Conservation (phyloP, 139 green algal species). For the Chlamydomonas urium region DNA sequence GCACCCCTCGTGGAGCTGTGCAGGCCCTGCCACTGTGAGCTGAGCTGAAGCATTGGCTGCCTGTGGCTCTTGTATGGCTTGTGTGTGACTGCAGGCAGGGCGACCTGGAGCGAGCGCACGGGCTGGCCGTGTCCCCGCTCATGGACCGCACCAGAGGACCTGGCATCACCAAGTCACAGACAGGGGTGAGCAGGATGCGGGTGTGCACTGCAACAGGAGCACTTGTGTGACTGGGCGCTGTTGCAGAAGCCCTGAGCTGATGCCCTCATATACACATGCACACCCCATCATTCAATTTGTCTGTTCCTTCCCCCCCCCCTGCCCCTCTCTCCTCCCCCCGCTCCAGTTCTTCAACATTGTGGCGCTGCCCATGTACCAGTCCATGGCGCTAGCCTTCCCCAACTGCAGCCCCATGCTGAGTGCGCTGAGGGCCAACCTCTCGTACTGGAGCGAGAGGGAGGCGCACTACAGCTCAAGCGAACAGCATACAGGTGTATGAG, state of each 20-base stretch:
- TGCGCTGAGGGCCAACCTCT: not conserved
- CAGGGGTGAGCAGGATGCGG: no score
- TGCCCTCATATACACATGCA: no score
- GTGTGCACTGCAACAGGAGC: no score
- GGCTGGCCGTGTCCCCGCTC: slow-evolving; percentile 35
- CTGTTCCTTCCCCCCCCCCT: no score
- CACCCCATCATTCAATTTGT: no score
- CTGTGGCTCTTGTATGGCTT: no score
- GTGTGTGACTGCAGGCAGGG: slow-evolving; percentile 26
- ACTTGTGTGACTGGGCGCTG: no score
- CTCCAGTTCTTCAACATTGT: slow-evolving; percentile 13
- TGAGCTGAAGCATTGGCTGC: no score
- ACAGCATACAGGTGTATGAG: no score
- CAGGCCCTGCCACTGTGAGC: not conserved
- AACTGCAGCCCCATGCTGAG: not conserved
- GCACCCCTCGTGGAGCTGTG: not conserved
- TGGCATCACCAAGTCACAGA: slow-evolving; percentile 10
- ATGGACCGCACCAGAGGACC: slow-evolving; percentile 36
- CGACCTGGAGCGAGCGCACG: slow-evolving; percentile 29
- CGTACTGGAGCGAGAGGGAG: not conserved
- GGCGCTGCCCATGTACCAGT: not conserved
- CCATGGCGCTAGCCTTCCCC: not conserved
- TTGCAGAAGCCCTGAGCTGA: no score
- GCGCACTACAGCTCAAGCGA: no score
- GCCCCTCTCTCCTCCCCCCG: not conserved